These are phyloP conservation scores for Pulveroboletus sp. DNA, from an alignment of 768 basidiomycete species.

Conservation along the genomic window DNA sequence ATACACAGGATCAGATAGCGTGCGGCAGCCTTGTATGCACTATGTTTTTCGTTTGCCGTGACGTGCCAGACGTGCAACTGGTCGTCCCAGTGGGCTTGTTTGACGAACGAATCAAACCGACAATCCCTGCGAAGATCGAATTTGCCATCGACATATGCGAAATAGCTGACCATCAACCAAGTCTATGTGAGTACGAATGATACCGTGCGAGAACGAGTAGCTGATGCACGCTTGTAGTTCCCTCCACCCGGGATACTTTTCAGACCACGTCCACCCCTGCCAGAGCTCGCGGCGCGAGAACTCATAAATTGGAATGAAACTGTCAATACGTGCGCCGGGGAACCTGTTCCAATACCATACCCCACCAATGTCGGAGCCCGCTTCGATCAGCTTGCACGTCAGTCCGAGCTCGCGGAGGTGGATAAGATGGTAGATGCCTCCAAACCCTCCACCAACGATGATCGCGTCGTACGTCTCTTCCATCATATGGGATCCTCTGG, in stretches of 20 bases:
- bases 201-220: too few species aligned
- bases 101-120: slow-evolving; percentile 9
- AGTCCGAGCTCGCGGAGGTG: slow-evolving; percentile 3
- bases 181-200: background rate
- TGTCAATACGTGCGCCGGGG: background rate
- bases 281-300: slow-evolving; percentile 12
- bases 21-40: slow-evolving; percentile 9
- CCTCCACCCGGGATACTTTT: slow-evolving; percentile 9
- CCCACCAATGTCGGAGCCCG: slow-evolving; percentile 7
- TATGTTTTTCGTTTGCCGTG: slow-evolving; percentile 4
- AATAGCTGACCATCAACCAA: slow-evolving; percentile 1
- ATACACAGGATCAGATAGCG: slow-evolving; percentile 13
- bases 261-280: slow-evolving; percentile 9
- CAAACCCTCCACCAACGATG: slow-evolving; percentile 6
- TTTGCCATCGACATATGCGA: slow-evolving; percentile 11
- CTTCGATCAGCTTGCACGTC: slow-evolving; percentile 7
- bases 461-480: background rate
- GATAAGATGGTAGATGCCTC: slow-evolving; percentile 5
- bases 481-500: too few species aligned
- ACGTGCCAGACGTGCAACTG: slow-evolving; percentile 6
- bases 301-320: slow-evolving; percentile 8
- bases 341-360: slow-evolving; percentile 15
- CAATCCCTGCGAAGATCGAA: slow-evolving; percentile 12
- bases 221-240: slow-evolving; percentile 10
- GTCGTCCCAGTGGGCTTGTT: slow-evolving; percentile 11